Conservation (phyloP, 2,329 filamentous ascomycete species). For the Amauroascus niger region DNA sequence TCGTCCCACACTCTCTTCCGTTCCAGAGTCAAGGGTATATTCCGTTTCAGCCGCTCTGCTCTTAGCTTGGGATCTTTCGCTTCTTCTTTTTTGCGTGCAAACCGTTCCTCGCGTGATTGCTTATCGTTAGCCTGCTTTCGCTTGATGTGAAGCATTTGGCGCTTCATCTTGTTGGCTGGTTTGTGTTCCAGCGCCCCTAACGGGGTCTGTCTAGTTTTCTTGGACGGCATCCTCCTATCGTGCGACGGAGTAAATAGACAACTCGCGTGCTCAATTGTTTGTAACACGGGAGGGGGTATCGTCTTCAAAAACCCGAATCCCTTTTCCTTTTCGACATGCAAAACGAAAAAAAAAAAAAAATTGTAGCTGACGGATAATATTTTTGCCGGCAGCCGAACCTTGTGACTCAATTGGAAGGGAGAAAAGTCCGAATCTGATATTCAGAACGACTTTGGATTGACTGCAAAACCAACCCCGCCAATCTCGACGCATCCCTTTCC, state of each 20-base stretch:
- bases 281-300: too few species aligned
- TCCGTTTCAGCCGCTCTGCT: constrained; percentile 62
- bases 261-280: too few species aligned
- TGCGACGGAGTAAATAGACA: not conserved
- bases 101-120: constrained; percentile 64
- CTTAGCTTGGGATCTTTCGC: constrained; percentile 68
- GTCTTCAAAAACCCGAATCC: too few species aligned
- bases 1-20: constrained; percentile 87
- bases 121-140: constrained; percentile 69
- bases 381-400: not conserved
- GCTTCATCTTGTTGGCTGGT: constrained; percentile 66
- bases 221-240: constrained; percentile 41
- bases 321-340: too few species aligned
- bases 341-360: too few species aligned
- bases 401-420: constrained; percentile 3
- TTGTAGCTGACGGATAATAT: not conserved
- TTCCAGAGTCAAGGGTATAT: constrained; percentile 73
- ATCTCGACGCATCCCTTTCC: too few species aligned
- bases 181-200: constrained; percentile 44
- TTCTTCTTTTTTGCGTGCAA: constrained; percentile 74
- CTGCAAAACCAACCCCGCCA: not conserved
- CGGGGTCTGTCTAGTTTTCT: constrained; percentile 37
- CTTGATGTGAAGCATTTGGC: constrained; percentile 67
- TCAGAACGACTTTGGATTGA: too few species aligned
- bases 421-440: not conserved